Base-by-base conservation (phyloP, 129 eudicot genomes). In the carrot (Daucus carota) region DNA sequence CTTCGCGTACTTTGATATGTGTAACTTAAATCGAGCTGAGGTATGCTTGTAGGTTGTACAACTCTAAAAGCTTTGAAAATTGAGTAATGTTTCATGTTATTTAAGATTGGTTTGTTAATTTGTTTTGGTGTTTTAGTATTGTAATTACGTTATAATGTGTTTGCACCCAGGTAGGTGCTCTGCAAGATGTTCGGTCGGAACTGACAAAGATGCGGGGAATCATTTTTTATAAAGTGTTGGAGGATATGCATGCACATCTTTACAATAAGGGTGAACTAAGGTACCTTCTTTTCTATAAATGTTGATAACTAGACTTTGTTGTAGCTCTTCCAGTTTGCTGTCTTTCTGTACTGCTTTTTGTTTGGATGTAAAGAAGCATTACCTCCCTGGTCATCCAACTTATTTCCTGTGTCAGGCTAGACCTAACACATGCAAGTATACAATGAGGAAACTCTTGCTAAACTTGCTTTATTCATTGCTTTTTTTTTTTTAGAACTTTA, bases 151-250 rank as follows among this genome's bases (percentile, higher is more conserved):
- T 67, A 47, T 79, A 16, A 18, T 26, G 76, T 80, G 57, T 79
- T 79, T 76, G 79, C 18, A 63, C 70, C 65, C 87, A 95, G 99
- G 97, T 95, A 83, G 99, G 99, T 73, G 99, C 99, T 74, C 94
- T 95, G 72, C 99, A 95, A 92, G 99, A 95, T 83, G 92, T 95
- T 74, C 85, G 93, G 76, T 95, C 99, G 47, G 99, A 95, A 82
- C 75, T 95, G 85, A 87, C 92, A 76, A 95, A 95, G 81, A 80
- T 90, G 85, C 84, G 94, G 48, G 97, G 97, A 47, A 83, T 82
- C 72, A 91, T 95, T 45, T 95, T 95, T 85, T 88, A 84, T 80
- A 89, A 95, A 85, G 90, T 92, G 78, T 78, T 95, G 93, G 99
- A 95, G 82, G 97, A 89, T 78, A 81, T 95, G 87, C 99, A 95